Evolutionary conservation across 768 basidiomycete genomes (phyloP).

Genomic region (Trametes sanguinea): DNA sequence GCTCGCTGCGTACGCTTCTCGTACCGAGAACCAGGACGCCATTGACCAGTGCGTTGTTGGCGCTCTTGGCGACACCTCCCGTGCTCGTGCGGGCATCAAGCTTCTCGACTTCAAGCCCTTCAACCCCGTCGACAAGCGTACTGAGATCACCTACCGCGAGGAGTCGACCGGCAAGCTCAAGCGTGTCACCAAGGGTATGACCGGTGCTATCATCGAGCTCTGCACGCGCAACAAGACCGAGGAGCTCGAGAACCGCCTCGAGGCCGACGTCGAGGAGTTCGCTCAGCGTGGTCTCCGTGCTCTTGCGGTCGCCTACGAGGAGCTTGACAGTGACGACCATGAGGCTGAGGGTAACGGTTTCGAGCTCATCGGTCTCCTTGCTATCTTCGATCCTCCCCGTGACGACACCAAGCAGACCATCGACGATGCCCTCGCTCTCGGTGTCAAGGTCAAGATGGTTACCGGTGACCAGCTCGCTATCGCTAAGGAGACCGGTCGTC

Average conservation of each 20-base stretch:
- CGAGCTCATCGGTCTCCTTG: slow-evolving; percentile 94
- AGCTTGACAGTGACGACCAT: slow-evolving; percentile 77
- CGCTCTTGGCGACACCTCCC: slow-evolving; percentile 68
- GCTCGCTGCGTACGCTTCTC: slow-evolving; percentile 93
- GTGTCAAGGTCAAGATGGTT: slow-evolving; percentile 99
- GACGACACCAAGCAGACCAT: slow-evolving; percentile 99
- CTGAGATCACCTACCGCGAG: slow-evolving; percentile 97
- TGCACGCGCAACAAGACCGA: slow-evolving; percentile 98
- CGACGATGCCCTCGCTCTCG: slow-evolving; percentile 93
- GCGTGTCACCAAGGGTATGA: slow-evolving; percentile 99
- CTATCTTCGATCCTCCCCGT: slow-evolving; percentile 98
- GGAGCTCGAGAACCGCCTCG: slow-evolving; percentile 86
- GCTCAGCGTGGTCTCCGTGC: slow-evolving; percentile 96
- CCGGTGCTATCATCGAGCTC: slow-evolving; percentile 96
- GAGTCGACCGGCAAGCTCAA: slow-evolving; percentile 94
- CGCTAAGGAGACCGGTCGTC: slow-evolving; percentile 98
- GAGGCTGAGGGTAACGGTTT: slow-evolving; percentile 95
- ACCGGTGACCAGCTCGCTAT: slow-evolving; percentile 99
- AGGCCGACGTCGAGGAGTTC: slow-evolving; percentile 95
- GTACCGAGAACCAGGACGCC: slow-evolving; percentile 99
- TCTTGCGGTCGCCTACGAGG: slow-evolving; percentile 94
- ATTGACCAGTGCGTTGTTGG: slow-evolving; percentile 88
- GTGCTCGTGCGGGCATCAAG: slow-evolving; percentile 91
- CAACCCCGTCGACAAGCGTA: slow-evolving; percentile 99
- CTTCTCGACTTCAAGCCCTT: slow-evolving; percentile 99